Base-by-base conservation (phyloP, 2,329 filamentous ascomycete genomes). In the Fusarium avenaceum region DNA sequence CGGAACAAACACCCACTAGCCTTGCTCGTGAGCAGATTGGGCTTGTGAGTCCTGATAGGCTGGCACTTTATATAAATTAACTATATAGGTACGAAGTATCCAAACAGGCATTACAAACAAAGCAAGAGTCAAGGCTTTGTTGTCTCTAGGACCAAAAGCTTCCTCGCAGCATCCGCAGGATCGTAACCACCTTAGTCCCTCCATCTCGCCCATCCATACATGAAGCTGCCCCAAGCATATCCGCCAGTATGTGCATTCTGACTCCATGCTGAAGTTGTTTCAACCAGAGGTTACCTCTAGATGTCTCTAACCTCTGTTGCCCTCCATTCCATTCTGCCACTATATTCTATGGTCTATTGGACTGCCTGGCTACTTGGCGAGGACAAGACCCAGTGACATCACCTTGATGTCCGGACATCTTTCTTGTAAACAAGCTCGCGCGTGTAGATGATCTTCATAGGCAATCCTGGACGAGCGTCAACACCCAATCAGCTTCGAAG, bases 1-100 rank as follows among this genome's bases (percentile, higher is more conserved):
- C 67, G 57, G 48, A 70, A 73, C 69, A 71, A 71, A 72, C 74
- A 76, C 70, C 71, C 77, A 76, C 77, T 78, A 74, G 61, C 66
- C 57, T 59, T 63, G 45, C 51, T 58, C 47, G 70, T 60, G 69
- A 77, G 75, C 74, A 73, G 70, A 11, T 28, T 74, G 74, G 58
- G 67, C 72, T 68, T 74, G 54, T 60, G 65, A 53, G 51, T 67
- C 70, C 68, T 77, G 75, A 77, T 77, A 74, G 76, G 76, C 66
- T 62, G 67, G 69, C 17, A 38, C 4, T 54, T 62, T 9, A 55
- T 69, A 64, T 49, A 70, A 71, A 71, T 72, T 64, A 68, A 68
- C 66, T 69, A 69, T 46, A 13, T 63, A 28, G 28, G 28, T 28
- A 28, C 28, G 28, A 10, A 50, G 30, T 39, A 57, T 53, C 48